Conservation (phyloP, 1,139 yeast species). For the Yamadazyma sp. region DNA sequence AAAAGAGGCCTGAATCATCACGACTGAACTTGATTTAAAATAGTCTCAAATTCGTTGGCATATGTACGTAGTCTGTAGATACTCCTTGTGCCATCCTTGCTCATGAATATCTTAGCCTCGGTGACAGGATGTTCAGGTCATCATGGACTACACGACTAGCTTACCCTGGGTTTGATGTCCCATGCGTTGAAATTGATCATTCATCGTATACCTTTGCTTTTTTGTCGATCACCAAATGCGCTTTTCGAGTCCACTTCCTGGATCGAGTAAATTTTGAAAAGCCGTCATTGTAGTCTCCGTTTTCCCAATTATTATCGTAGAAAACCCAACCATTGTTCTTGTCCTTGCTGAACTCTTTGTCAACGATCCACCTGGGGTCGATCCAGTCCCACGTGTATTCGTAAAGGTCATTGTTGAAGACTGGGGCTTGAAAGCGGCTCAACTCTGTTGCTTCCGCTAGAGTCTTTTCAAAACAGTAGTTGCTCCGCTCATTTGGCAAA, state of each 20-base stretch:
- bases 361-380: conserved; percentile 51
- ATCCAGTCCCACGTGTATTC: conserved; percentile 56
- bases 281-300: conserved; percentile 42
- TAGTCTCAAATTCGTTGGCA: no score
- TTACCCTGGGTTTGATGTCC: no score
- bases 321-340: conserved; percentile 54
- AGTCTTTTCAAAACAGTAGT: conserved; percentile 47
- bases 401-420: conserved; percentile 41
- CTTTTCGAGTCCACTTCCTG: conserved; percentile 51
- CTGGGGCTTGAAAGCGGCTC: conserved; percentile 46
- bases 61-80: no score
- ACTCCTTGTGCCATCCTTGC: no score
- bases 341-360: conserved; percentile 36
- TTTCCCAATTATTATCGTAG: conserved; percentile 53
- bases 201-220: conserved; percentile 29
- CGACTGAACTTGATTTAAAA: no score
- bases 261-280: conserved; percentile 51
- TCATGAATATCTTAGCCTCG: no score
- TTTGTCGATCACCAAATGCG: conserved; percentile 46
- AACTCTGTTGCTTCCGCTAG: conserved; percentile 34
- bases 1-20: no score
- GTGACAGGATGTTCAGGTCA: no score
- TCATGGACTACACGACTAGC: no score
- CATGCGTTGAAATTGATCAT: no score
- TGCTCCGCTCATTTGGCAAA: conserved; percentile 52